phyloP scores from a whole-genome alignment of 2,329 filamentous ascomycete genomes.

The Colletotrichum sp. region DNA sequence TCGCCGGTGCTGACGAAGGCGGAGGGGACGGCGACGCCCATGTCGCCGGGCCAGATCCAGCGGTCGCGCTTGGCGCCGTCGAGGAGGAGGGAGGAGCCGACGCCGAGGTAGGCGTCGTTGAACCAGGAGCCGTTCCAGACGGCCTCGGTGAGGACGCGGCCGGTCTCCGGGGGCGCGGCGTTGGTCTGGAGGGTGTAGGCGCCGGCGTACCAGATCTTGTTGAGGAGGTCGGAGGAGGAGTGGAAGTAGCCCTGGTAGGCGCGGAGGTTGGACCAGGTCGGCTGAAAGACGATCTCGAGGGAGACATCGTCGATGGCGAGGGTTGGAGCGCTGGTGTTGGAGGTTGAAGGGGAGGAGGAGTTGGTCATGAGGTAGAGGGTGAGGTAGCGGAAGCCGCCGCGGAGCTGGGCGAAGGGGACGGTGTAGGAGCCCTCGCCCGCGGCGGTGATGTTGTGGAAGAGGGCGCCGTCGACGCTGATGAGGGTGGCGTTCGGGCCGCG shows the following conservation, averaged over 20 bases:
- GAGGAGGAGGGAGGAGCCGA: conserved; percentile 33
- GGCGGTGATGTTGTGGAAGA: conserved; percentile 45
- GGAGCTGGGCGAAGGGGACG: conserved; percentile 40
- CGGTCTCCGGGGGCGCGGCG: conserved; percentile 24
- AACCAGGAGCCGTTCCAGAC: conserved; percentile 27
- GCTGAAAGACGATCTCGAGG: conserved; percentile 42
- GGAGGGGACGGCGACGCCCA: conserved; percentile 60
- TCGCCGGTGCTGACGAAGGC: conserved; percentile 61
- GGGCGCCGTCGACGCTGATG: conserved; percentile 42
- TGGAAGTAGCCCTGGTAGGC: conserved; percentile 62
- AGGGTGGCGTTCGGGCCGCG: conserved; percentile 33
- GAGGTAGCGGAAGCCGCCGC: conserved; percentile 59
- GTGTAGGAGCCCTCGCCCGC: conserved; percentile 35
- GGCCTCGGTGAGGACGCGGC: conserved; percentile 23
- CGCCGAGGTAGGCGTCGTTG: conserved; percentile 36
- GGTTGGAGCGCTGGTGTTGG: not conserved
- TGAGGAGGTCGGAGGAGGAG: conserved; percentile 52
- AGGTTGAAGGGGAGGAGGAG: not conserved
- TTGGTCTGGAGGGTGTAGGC: conserved; percentile 49
- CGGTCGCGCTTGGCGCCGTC: conserved; percentile 66
- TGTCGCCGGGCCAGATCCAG: conserved; percentile 66
- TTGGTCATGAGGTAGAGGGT: conserved; percentile 42
- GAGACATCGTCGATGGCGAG: conserved; percentile 35
- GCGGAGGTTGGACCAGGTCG: conserved; percentile 49
- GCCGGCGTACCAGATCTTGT: conserved; percentile 58